Evolutionary conservation across 1,284 basidiomycete species (phyloP).

Genomic region (Austroboletus novae-zelandiae): DNA sequence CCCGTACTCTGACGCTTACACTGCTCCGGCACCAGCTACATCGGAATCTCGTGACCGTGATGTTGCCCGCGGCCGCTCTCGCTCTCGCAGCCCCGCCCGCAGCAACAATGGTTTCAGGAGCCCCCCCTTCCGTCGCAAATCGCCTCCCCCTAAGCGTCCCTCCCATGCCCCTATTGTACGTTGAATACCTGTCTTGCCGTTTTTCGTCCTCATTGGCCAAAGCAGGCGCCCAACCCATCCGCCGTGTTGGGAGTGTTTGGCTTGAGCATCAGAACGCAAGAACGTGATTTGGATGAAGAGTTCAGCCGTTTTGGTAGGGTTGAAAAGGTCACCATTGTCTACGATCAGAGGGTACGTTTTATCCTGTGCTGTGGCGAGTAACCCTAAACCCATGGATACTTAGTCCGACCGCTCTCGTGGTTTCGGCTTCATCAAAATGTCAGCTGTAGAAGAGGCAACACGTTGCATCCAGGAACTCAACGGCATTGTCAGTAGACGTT

Average conservation of each 20-base stretch:
- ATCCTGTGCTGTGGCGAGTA: constrained; percentile 11
- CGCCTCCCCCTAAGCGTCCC: constrained; percentile 56
- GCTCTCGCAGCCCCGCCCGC: constrained; percentile 64
- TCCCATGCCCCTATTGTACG: constrained; percentile 72
- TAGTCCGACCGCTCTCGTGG: constrained; percentile 95
- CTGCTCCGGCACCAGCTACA: constrained; percentile 53
- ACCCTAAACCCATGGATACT: constrained; percentile 17
- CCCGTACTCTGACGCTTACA: constrained; percentile 81
- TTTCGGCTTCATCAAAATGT: constrained; percentile 98
- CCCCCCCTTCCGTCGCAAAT: constrained; percentile 45
- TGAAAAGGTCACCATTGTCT: constrained; percentile 97
- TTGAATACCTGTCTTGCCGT: constrained; percentile 19
- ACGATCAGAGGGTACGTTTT: constrained; percentile 87
- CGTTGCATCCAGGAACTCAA: constrained; percentile 90
- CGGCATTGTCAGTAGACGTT: constrained; percentile 69
- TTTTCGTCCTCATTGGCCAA: constrained; percentile 37
- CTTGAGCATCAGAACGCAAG: constrained; percentile 90
- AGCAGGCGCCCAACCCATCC: constrained; percentile 81
- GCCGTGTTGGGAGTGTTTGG: constrained; percentile 96
- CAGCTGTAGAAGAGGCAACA: constrained; percentile 80
- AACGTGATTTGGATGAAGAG: constrained; percentile 93
- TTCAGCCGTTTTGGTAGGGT: constrained; percentile 88
- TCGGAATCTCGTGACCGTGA: constrained; percentile 49
- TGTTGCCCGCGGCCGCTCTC: constrained; percentile 59
- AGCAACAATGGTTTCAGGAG: constrained; percentile 54